Base-by-base conservation (phyloP, 108 stramenopile genomes). In the Schizochytrium sp. region DNA sequence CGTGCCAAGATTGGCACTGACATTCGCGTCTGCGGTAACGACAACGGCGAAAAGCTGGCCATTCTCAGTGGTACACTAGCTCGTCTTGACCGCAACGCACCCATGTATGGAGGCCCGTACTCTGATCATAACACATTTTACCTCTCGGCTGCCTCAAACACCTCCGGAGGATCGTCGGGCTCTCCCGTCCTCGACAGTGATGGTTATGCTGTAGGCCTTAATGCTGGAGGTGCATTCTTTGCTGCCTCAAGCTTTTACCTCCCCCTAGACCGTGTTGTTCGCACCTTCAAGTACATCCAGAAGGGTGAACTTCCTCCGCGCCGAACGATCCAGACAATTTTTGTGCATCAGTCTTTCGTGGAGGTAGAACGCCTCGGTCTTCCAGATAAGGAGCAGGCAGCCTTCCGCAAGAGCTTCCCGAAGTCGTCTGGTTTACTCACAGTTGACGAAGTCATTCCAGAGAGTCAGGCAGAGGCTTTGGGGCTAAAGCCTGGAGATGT, bases 1-100 rank as follows among this genome's bases (percentile, higher is more conserved):
- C 89, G 88, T 7, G 91, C 91, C 1, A 60, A 46, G 41, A 91
- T 93, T 40, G 93, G 93, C 49, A 61, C 88, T 56, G 93, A 93
- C 50, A 92, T 93, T n/a, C 92, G 93, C 7, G 90, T 93, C 47
- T 72, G 92, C 38, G 90, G 93, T 5, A 93, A 93, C 87, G 93
- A 93, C 58, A 90, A 64, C 50, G 93, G 92, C 0, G 93, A 93
- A 89, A 91, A 91, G 58, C 88, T 91, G 57, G 53, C 58, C 91
- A 92, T 92, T 46, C 89, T 92, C 46, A 55, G 88, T 4, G 92
- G 91, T 1, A 89, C 92, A 19, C 72, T 92, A n/a, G 90, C 92
- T n/a, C 72, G 92, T 17, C 72, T 92, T 1, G 92, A 92, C 87
- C 92, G 92, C 5, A 89, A 91, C n/a, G 87, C 91, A 12, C 92